Evolutionary conservation across 179 eudicot species (phyloP).

Genomic region (Pouteria campechiana): DNA sequence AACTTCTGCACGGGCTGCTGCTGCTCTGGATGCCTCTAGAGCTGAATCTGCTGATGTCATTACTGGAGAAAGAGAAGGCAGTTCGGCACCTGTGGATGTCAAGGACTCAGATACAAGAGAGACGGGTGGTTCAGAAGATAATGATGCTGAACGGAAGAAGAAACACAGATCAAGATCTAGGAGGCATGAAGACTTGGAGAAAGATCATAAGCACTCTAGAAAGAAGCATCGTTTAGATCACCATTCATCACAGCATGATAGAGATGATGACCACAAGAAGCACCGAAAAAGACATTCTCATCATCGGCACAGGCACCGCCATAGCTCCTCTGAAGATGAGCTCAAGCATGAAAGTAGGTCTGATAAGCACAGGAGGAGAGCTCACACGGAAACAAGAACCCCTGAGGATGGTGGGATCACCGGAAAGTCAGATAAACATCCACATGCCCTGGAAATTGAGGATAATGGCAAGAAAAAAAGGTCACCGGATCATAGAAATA

Average conservation of each 20-base stretch:
- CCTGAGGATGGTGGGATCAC: constrained; percentile 87
- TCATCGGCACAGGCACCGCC: constrained; percentile 15
- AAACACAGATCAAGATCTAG: constrained; percentile 57
- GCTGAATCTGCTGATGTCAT: constrained; percentile 8
- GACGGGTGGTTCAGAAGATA: constrained; percentile 28
- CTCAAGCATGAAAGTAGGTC: constrained; percentile 13
- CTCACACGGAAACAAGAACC: constrained; percentile 31
- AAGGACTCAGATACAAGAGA: constrained; percentile 14
- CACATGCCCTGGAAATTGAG: too few relatives aligned
- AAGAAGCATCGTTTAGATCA: constrained; percentile 42
- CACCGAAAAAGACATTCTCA: constrained; percentile 35
- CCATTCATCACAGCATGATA: constrained; percentile 41
- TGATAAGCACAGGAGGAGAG: constrained; percentile 21
- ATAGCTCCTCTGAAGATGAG: constrained; percentile 31
- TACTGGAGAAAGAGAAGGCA: constrained; percentile 36
- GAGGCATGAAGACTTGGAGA: constrained; percentile 17
- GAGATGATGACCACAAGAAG: constrained; percentile 35
- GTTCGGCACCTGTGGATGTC: constrained; percentile 26
- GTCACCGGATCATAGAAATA: too few relatives aligned
- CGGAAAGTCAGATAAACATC: too few relatives aligned
- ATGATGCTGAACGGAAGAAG: constrained; percentile 35
- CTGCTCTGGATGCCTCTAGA: too few relatives aligned
- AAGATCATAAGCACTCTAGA: constrained; percentile 25
- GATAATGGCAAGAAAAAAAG: too few relatives aligned
- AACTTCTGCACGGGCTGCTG: too few relatives aligned